phyloP scores from a whole-genome alignment of 2,329 filamentous ascomycete genomes.

The Zymoseptoria tritici region DNA sequence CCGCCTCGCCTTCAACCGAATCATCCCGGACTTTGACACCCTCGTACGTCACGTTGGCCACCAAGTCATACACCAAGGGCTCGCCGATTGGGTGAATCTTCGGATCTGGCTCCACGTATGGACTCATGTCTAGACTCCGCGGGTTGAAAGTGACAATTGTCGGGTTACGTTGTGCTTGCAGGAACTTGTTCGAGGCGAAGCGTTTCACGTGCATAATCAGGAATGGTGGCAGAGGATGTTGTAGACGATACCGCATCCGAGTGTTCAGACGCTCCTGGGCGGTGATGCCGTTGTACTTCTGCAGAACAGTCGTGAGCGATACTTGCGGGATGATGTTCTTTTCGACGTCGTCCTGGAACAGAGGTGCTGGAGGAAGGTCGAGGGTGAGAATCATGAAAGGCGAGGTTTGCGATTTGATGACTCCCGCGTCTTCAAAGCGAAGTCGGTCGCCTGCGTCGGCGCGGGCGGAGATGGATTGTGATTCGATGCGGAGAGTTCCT shows the following conservation, averaged over 20 bases:
- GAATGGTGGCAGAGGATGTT: conserved; percentile 86
- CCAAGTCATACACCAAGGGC: conserved; percentile 89
- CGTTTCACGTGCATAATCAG: conserved; percentile 94
- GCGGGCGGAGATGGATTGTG: conserved; percentile 85
- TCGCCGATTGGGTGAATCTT: conserved; percentile 62
- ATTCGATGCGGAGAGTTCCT: conserved; percentile 83
- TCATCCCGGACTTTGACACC: conserved; percentile 70
- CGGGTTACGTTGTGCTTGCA: conserved; percentile 80
- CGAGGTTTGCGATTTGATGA: conserved; percentile 66
- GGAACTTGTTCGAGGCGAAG: conserved; percentile 94
- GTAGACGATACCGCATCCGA: conserved; percentile 77
- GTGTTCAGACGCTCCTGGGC: conserved; percentile 85
- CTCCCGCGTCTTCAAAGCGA: conserved; percentile 79
- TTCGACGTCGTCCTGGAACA: conserved; percentile 92
- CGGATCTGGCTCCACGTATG: conserved; percentile 85
- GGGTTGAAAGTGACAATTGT: conserved; percentile 97
- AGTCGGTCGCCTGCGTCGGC: conserved; percentile 80
- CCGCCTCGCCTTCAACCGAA: conserved; percentile 77
- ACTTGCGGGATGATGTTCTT: conserved; percentile 95
- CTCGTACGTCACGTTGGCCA: conserved; percentile 89
- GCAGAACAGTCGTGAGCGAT: conserved; percentile 71
- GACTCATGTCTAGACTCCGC: conserved; percentile 73
- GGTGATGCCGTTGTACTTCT: conserved; percentile 84
- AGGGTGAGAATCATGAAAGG: conserved; percentile 90
- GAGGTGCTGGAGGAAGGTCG: conserved; percentile 80